Evolutionary conservation across 2,329 filamentous ascomycete genomes (phyloP), one percentile per base, ranked within the genome.

Genomic region (Alternaria arborescens): DNA sequence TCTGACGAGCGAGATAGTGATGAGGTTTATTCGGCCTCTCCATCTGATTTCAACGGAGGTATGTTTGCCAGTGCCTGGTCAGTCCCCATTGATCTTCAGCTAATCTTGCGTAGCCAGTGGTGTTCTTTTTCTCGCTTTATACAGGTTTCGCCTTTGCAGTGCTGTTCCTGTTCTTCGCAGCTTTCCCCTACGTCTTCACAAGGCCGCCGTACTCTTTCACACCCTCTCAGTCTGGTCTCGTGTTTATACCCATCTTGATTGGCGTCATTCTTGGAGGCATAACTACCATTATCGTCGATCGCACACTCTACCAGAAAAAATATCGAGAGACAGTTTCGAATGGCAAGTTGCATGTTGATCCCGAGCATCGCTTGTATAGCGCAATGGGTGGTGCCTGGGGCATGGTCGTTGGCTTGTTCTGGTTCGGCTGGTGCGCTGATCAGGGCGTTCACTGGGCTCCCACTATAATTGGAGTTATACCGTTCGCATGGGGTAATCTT

Each of bases 401-500:
- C 0, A 72, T 88, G 7, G 85, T 86, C 0, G 52, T 85, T 0
- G 82, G 82, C 0, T 70, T 89, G 10, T 88, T 88, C 68, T 87
- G 87, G 85, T 87, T 87, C 64, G 86, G 82, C 0, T 89, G 87
- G 87, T 83, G 84, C 1, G 83, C 84, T 0, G 73, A 79, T 5
- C 58, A 65, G 1, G 78, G 77, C 7, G 70, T 84, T 1, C 80
- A 81, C 4, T 88, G 86, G 84, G 82, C 81, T 0, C 36, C 55
- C 2, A 81, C 82, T 22, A 82, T 83, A 0, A 72, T 84, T 0
- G 83, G 85, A 4, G 84, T 86, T 8, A 77, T 87, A 3, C 79
- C 84, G 0, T 89, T 89, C 67, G 85, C 85, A 0, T 87, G 84
- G 82, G 87, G 87, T 1, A 88, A 88, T 65, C 73, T 89, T 1